These are phyloP conservation scores for Phytopythium kandeliae DNA, from an alignment of 352 stramenopile species.

Conservation along the genomic window DNA sequence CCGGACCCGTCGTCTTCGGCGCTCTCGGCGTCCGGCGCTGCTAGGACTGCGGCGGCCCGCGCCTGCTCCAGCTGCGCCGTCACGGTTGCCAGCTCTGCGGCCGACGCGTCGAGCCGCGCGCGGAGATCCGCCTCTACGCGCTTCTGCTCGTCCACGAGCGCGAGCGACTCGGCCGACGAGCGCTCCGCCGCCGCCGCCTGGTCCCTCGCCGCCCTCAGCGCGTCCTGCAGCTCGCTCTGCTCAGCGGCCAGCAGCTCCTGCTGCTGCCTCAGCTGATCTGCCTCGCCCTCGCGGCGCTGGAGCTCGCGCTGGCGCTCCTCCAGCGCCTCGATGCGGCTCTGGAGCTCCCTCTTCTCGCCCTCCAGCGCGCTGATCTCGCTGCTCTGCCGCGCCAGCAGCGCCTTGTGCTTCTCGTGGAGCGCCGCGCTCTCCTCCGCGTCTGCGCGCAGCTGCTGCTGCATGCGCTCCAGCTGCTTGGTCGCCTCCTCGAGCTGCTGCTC, in stretches of 20 bases:
- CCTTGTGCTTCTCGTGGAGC: slow-evolving; percentile 20
- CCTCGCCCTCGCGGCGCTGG: neutral
- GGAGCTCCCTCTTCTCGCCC: slow-evolving; percentile 11
- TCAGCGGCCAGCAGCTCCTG: slow-evolving; percentile 14
- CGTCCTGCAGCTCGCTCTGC: slow-evolving; percentile 23
- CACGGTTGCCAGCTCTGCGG: slow-evolving; percentile 10
- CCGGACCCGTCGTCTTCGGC: neutral
- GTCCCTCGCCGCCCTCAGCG: slow-evolving; percentile 24
- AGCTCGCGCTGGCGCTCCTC: neutral
- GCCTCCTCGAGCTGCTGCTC: slow-evolving; percentile 38
- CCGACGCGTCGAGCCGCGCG: slow-evolving; percentile 9
- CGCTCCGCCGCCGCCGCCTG: slow-evolving; percentile 22
- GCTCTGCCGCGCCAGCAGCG: slow-evolving; percentile 17
- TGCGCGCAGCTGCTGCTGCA: slow-evolving; percentile 30
- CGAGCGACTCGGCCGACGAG: slow-evolving; percentile 23
- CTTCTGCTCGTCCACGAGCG: slow-evolving; percentile 8
- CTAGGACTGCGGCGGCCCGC: slow-evolving; percentile 7
- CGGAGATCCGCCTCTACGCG: slow-evolving; percentile 13
- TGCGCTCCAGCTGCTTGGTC: slow-evolving; percentile 29
- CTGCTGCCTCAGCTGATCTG: slow-evolving; percentile 5
- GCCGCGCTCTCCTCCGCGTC: slow-evolving; percentile 12
- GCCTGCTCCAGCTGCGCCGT: slow-evolving; percentile 12
- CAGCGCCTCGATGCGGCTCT: neutral
- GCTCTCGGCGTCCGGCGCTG: slow-evolving; percentile 8
- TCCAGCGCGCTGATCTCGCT: slow-evolving; percentile 5